Evolutionary conservation across 805 yeast genomes (phyloP).

Genomic region (Ogataea kodamae): DNA sequence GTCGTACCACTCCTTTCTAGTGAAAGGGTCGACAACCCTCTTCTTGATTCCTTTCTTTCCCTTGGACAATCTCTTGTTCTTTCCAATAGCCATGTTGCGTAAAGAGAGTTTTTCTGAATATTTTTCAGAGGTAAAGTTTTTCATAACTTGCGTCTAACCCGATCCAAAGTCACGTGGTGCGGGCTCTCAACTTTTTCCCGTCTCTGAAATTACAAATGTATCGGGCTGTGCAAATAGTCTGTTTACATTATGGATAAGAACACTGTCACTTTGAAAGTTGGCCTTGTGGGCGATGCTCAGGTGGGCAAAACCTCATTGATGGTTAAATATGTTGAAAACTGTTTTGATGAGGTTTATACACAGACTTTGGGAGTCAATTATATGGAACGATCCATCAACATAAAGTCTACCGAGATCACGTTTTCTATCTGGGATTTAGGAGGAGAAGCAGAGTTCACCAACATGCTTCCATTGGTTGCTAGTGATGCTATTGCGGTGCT

Average conservation of each 20-base stretch:
- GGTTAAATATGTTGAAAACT: conserved; percentile 96
- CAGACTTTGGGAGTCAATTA: conserved; percentile 95
- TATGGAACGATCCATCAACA: conserved; percentile 83
- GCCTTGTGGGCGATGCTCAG: conserved; percentile 92
- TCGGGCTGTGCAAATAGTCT: conserved; percentile 13
- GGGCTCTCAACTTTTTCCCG: not conserved
- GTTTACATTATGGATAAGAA: conserved; percentile 26
- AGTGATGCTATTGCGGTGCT: conserved; percentile 89
- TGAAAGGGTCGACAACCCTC: conserved; percentile 99
- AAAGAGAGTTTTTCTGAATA: conserved; percentile 12
- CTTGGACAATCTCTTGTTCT: conserved; percentile 74
- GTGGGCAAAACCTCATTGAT: conserved; percentile 94
- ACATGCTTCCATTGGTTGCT: conserved; percentile 91
- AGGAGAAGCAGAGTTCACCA: conserved; percentile 91
- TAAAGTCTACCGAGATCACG: conserved; percentile 81
- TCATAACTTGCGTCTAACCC: conserved; percentile 8
- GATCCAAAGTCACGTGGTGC: conserved; percentile 5
- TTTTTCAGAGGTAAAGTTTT: conserved; percentile 15
- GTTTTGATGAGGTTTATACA: conserved; percentile 85
- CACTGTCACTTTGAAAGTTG: conserved; percentile 74
- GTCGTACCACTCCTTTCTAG: conserved; percentile 98
- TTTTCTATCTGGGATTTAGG: conserved; percentile 96
- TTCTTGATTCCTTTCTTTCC: conserved; percentile 98
- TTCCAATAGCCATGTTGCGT: conserved; percentile 56
- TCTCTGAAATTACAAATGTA: too few species aligned